phyloP scores from a whole-genome alignment of 176 grass and related monocot genomes.

The Puccinellia tenuiflora region DNA sequence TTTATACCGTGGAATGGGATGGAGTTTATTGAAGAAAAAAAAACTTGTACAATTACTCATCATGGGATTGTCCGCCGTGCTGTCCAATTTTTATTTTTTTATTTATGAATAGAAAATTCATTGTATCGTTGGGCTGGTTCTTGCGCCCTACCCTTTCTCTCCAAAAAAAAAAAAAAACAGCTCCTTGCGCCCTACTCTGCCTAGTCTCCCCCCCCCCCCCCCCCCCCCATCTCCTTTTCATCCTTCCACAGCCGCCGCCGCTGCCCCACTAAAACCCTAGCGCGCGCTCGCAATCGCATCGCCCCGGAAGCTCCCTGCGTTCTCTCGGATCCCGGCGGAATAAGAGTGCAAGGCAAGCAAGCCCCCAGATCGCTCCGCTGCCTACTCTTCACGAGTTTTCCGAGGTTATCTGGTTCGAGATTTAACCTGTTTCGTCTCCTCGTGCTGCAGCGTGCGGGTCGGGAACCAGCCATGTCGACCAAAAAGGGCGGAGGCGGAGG shows the following conservation, averaged over 20 bases:
- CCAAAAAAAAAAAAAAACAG: too few relatives aligned
- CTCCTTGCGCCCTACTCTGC: background rate
- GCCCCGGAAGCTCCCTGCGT: too few relatives aligned
- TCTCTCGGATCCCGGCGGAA: background rate
- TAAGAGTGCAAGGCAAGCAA: background rate
- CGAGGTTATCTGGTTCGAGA: background rate
- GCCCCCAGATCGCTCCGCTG: background rate
- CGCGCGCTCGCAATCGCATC: background rate
- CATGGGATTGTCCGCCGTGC: too few relatives aligned
- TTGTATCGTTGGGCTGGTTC: too few relatives aligned
- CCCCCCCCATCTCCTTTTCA: too few relatives aligned
- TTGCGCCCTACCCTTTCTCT: too few relatives aligned
- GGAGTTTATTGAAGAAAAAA: too few relatives aligned
- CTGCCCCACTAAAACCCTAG: constrained; percentile 8
- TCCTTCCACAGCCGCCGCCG: background rate
- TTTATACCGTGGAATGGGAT: too few relatives aligned
- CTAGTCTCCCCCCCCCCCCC: background rate
- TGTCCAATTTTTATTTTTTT: too few relatives aligned
- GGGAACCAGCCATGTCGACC: constrained; percentile 30
- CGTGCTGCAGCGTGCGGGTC: background rate
- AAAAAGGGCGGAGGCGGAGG: constrained; percentile 14
- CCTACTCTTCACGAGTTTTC: background rate
- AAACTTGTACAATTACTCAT: too few relatives aligned
- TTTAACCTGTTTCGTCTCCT: background rate
- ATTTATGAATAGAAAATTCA: too few relatives aligned